A percentile compares a stretch with the other conserved stretches of the same genome.
These are phyloP conservation scores for Halophytophthora polymorphica DNA, from an alignment of 352 stramenopile genomes.

Conservation along the genomic window DNA sequence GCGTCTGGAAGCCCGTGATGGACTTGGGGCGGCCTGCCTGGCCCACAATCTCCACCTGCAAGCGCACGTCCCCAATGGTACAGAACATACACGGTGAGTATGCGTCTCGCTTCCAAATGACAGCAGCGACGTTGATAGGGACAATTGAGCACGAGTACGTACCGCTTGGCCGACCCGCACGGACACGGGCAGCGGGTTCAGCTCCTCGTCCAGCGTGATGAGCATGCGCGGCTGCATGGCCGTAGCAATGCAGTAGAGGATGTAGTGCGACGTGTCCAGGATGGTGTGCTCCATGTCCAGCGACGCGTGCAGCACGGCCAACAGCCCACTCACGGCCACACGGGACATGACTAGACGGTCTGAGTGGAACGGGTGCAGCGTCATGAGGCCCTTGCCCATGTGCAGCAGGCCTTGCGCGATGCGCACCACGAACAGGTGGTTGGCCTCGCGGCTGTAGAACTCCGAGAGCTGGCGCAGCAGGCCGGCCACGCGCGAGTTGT, in stretches of 20 bases:
- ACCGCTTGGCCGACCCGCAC: constrained; percentile 98
- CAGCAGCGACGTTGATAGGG: not conserved
- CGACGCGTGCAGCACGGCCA: constrained; percentile 95
- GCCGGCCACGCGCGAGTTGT: constrained; percentile 98
- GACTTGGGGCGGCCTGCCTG: constrained; percentile 98
- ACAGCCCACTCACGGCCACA: constrained; percentile 92
- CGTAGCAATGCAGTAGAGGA: constrained; percentile 97
- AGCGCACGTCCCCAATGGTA: not conserved
- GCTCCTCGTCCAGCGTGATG: constrained; percentile 96
- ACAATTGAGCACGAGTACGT: constrained; percentile 21
- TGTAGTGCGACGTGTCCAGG: constrained; percentile 98
- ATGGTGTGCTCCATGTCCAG: constrained; percentile 98
- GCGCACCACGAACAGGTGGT: constrained; percentile 97
- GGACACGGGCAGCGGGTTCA: constrained; percentile 95
- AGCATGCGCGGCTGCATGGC: constrained; percentile 99
- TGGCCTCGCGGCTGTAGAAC: constrained; percentile 97
- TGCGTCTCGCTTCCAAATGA: too few species aligned
- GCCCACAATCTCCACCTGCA: constrained; percentile 96
- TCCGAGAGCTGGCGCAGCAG: constrained; percentile 96
- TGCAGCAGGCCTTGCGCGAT: constrained; percentile 98
- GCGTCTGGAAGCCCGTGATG: constrained; percentile 99
- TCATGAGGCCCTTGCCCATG: constrained; percentile 99
- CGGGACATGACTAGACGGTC: constrained; percentile 90
- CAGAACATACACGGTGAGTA: constrained; percentile 16
- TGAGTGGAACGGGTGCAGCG: constrained; percentile 97